Evolutionary conservation across 2,329 filamentous ascomycete species (phyloP).

Genomic region (Penicillium sp.): DNA sequence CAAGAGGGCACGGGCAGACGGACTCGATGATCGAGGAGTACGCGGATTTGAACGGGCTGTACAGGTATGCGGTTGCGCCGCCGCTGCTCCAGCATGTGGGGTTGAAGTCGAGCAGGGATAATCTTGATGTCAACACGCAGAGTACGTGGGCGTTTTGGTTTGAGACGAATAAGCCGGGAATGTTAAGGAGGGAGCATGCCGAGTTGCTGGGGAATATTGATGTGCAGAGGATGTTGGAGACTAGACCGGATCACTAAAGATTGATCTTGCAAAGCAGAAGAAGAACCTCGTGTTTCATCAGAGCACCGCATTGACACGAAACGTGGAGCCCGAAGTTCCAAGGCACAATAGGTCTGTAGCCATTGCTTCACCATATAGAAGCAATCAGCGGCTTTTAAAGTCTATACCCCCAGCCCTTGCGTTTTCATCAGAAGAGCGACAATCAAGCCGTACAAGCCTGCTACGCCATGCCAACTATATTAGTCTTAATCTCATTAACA

Average conservation of each 20-base stretch:
- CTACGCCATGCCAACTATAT: not conserved
- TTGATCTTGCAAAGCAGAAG: too few relatives aligned
- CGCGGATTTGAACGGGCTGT: slow-evolving; percentile 21
- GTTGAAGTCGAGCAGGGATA: slow-evolving; percentile 31
- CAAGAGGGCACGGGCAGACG: slow-evolving; percentile 27
- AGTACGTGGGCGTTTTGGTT: slow-evolving; percentile 38
- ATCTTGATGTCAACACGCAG: slow-evolving; percentile 30
- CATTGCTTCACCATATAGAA: too few relatives aligned
- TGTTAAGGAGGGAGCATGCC: slow-evolving; percentile 27
- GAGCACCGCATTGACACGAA: too few relatives aligned
- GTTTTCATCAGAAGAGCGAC: slow-evolving; percentile 10
- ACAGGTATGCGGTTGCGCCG: slow-evolving; percentile 26
- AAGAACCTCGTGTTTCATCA: too few relatives aligned
- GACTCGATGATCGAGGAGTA: slow-evolving; percentile 35
- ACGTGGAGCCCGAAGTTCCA: too few relatives aligned
- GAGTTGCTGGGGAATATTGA: slow-evolving; percentile 16
- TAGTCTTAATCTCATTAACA: too few relatives aligned
- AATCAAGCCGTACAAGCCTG: slow-evolving; percentile 12
- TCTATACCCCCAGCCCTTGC: slow-evolving; percentile 1
- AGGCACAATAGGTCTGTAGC: too few relatives aligned
- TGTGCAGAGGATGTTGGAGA: slow-evolving; percentile 1
- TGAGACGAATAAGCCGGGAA: slow-evolving; percentile 29
- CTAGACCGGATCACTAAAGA: not conserved
- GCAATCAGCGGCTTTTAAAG: not conserved
- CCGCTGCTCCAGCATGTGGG: slow-evolving; percentile 37